A percentile compares a stretch with the other conserved stretches of the same genome.
phyloP scores from a whole-genome alignment of 140 eudicot species.

The Erigeron philadelphicus region DNA sequence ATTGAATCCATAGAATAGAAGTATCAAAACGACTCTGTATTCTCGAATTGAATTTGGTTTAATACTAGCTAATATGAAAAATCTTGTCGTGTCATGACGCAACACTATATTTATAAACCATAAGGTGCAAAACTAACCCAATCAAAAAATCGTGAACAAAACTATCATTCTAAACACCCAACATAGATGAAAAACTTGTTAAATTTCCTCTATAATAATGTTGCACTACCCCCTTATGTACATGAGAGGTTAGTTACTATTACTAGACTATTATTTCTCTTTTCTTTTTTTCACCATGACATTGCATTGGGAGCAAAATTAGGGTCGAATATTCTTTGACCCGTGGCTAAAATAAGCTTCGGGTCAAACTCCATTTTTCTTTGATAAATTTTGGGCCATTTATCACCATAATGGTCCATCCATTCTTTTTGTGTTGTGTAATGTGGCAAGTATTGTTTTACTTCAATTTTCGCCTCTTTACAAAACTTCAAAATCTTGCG shows the following conservation, averaged over 20 bases:
- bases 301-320: slow-evolving; percentile 23
- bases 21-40: no score
- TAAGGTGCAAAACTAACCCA: no score
- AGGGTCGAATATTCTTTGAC: slow-evolving; percentile 72
- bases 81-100: no score
- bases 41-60: no score
- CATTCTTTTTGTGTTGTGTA: slow-evolving; percentile 67
- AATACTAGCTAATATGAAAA: no score
- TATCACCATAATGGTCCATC: slow-evolving; percentile 72
- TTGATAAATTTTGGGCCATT: slow-evolving; percentile 53
- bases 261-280: slow-evolving; percentile 19
- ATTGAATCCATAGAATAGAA: no score
- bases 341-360: slow-evolving; percentile 58
- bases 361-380: slow-evolving; percentile 79
- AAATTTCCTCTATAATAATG: slow-evolving; percentile 25
- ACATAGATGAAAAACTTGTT: not conserved
- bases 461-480: slow-evolving; percentile 41
- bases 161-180: slow-evolving; percentile 16
- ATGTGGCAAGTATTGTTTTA: slow-evolving; percentile 81
- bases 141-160: no score
- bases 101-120: no score
- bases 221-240: slow-evolving; percentile 32
- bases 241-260: slow-evolving; percentile 33
- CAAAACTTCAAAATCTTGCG: slow-evolving; percentile 60
- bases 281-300: slow-evolving; percentile 34